Evolutionary conservation across 495 filamentous ascomycete genomes (phyloP), one percentile per base, ranked within the genome.

Genomic region (Hypoxylon lenormandii): DNA sequence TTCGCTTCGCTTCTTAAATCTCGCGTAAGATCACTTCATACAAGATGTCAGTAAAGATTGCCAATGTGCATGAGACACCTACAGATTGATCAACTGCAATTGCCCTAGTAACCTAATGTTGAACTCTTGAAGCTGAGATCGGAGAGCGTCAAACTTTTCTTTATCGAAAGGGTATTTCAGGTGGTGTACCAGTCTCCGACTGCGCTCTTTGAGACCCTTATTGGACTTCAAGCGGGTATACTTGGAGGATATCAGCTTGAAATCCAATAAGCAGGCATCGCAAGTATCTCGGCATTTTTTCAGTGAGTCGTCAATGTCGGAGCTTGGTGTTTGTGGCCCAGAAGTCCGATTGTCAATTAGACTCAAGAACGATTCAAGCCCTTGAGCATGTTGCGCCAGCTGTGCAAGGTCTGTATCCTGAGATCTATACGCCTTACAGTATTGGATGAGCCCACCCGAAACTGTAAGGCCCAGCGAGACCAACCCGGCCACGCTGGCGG

Each of bases 121-220:
- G 23, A 60, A 67, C 11, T 37, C 56, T 13, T 19, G 56, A 5
- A 67, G 42, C n/a, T 16, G 18, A 36, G 48, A 43, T 16, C 56
- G 56, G 3, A 67, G 4, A 28, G 43, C 46, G 5, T 67, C 50
- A 16, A 67, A 55, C 4, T 67, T 38, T 2, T 18, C 19, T 21
- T 60, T 67, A 15, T 56, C 37, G 10, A 67, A 55, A n/a, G 56
- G 50, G 49, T 60, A 67, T 26, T 67, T 67, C 0, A 60, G 43
- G 10, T 19, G 19, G 0, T 15, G 30, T 33, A 49, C 8, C 4
- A 60, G 19, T 10, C 7, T 49, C n/a, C 33, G 40, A 4, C 42
- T 37, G 16, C 40, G 54, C 4, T 42, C 52, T 43, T 57, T 57
- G 21, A 64, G 6, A 21, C 7, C 43, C 3, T 13, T 30, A 10